A percentile compares a stretch with the other conserved stretches of the same genome.
Evolutionary conservation across 257 asterid species (phyloP).

Genomic region (Linderniella brevidens): DNA sequence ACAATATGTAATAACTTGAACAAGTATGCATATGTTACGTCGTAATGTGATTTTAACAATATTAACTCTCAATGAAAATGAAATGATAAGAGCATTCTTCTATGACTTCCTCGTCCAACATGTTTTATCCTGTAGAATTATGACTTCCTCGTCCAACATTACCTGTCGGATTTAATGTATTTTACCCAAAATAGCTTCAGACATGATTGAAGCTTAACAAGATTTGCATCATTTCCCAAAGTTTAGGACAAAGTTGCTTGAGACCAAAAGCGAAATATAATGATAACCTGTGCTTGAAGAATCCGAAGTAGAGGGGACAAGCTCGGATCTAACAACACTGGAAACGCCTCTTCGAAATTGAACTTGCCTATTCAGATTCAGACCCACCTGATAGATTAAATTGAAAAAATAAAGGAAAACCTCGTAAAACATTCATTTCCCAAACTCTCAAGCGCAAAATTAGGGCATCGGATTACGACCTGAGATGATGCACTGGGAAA

Average conservation of each 20-base stretch:
- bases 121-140: too few species aligned
- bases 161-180: too few species aligned
- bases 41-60: not conserved
- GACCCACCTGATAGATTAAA: conserved; percentile 31
- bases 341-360: conserved; percentile 18
- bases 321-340: conserved; percentile 33
- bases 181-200: too few species aligned
- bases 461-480: not conserved
- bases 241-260: not conserved
- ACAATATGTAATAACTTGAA: conserved; percentile 22
- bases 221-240: not conserved
- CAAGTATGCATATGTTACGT: conserved; percentile 4
- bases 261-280: not conserved
- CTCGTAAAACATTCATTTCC: not conserved
- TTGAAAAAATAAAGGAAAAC: not conserved
- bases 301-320: conserved; percentile 23
- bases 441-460: too few species aligned
- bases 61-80: not conserved
- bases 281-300: conserved; percentile 29
- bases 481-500: not conserved
- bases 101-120: too few species aligned
- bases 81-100: too few species aligned
- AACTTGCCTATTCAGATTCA: conserved; percentile 16
- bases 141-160: too few species aligned
- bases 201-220: too few species aligned